phyloP scores from a whole-genome alignment of 768 basidiomycete genomes.

The Chalciporus sphaerocephalus region DNA sequence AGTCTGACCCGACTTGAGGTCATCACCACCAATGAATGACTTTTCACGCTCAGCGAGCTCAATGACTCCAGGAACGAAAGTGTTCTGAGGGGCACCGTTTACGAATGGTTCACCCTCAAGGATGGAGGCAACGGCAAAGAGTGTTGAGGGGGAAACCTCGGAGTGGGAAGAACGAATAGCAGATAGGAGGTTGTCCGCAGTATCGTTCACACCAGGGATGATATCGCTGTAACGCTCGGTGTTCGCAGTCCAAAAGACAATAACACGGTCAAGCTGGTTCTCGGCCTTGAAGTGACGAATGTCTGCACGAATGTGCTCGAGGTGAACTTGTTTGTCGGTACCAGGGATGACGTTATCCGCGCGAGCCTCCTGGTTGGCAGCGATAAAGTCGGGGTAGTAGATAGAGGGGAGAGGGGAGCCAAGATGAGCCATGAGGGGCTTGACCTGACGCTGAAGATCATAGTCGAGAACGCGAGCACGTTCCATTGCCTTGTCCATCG shows the following conservation, averaged over 20 bases:
- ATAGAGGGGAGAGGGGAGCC: conserved; percentile 87
- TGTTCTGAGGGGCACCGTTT: conserved; percentile 98
- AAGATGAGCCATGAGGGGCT: conserved; percentile 74
- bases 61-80: conserved; percentile 94
- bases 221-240: conserved; percentile 97
- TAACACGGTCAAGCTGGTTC: conserved; percentile 77
- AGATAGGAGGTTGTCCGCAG: conserved; percentile 77
- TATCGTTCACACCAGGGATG: conserved; percentile 93
- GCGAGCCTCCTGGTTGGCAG: conserved; percentile 94
- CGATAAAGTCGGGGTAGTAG: conserved; percentile 97
- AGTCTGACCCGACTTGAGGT: conserved; percentile 97
- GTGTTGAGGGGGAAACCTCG: conserved; percentile 93
- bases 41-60: conserved; percentile 83
- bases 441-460: conserved; percentile 94
- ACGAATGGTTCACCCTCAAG: conserved; percentile 94
- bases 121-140: conserved; percentile 94
- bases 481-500: conserved; percentile 89
- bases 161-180: conserved; percentile 81
- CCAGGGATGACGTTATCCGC: conserved; percentile 93
- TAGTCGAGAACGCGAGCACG: conserved; percentile 93
- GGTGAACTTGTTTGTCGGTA: conserved; percentile 80
- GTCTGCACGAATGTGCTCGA: conserved; percentile 88
- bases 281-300: conserved; percentile 88
- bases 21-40: conserved; percentile 96
- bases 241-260: conserved; percentile 99